Evolutionary conservation across 2,329 filamentous ascomycete genomes (phyloP), one percentile per base, ranked within the genome.

Genomic region (Colletotrichum lentis): DNA sequence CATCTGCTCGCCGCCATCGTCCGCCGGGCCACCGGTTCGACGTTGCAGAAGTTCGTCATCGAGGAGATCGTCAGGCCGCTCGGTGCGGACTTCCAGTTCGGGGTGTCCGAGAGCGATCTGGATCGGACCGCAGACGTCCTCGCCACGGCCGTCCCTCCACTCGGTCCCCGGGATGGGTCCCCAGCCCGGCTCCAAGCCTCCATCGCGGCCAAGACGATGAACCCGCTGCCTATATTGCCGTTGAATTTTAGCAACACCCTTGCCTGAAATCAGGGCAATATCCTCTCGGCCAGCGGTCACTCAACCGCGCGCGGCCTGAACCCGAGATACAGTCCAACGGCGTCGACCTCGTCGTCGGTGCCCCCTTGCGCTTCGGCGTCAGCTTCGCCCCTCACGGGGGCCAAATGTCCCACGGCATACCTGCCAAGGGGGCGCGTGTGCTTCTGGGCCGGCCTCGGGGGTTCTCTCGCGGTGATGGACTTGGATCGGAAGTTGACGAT

Each of bases 401-500:
- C 76, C 10, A 73, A 73, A 1, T 68, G 71, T 22, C 71, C 73
- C 3, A 69, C 69, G 44, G 67, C 72, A 5, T 77, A 71, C 71
- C 62, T 78, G 55, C 76, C 78, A 3, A 63, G 73, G 18, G 81
- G 80, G 74, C 64, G 69, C 4, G 35, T 74, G n/a, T 72, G 71
- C 49, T 82, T 77, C 62, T 84, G 82, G 81, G 75, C 76, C 46
- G 82, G 82, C 1, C 82, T 77, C 76, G 82, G 82, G 8, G 82
- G 82, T 0, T 82, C 81, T 0, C 64, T 81, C 1, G 69, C 76
- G 8, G 65, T 83, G 37, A 80, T 84, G 76, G 82, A 84, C 70
- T 41, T 77, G 11, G 79, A 82, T 35, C 71, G 76, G 7, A 72
- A 74, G 39, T 71, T 83, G 66, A 83, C 82, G 0, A 77, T 84